Conservation (phyloP, 2,329 filamentous ascomycete species). For the Trichoderma gracile region DNA sequence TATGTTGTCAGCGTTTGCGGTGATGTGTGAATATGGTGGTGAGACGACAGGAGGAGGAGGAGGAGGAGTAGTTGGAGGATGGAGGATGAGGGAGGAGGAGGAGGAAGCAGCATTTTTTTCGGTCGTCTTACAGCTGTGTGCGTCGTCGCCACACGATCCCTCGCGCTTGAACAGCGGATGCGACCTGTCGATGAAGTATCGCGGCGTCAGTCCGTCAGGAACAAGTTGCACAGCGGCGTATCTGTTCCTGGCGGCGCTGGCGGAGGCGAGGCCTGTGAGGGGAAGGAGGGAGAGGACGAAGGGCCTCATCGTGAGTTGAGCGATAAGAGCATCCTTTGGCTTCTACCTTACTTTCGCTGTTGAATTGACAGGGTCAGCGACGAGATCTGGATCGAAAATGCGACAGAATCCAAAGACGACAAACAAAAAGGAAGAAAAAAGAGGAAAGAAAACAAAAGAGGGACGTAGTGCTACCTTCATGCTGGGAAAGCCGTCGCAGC, state of each 20-base stretch:
- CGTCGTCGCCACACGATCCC: conserved; percentile 33
- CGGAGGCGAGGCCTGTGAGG: conserved; percentile 11
- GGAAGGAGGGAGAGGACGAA: conserved; percentile 14
- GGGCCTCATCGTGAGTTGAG: conserved; percentile 16
- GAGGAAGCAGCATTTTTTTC: background rate
- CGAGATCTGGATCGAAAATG: no score
- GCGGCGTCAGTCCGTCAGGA: conserved; percentile 36
- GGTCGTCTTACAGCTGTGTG: conserved; percentile 39
- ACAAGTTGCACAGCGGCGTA: conserved; percentile 31
- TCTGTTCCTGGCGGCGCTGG: conserved; percentile 23
- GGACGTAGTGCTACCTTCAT: background rate
- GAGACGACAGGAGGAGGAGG: background rate
- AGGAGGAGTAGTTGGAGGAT: background rate
- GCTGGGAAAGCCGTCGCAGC: background rate
- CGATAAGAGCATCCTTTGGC: conserved; percentile 19
- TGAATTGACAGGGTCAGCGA: no score
- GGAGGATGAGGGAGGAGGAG: background rate
- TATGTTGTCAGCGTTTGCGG: background rate
- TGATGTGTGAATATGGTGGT: no score
- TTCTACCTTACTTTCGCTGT: background rate
- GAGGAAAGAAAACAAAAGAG: background rate
- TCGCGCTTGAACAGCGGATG: conserved; percentile 35
- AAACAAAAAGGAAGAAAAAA: background rate
- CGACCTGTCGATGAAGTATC: conserved; percentile 36
- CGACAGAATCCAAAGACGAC: no score